phyloP scores from a whole-genome alignment of 2,329 filamentous ascomycete species.

The Acrodontium crateriforme region DNA sequence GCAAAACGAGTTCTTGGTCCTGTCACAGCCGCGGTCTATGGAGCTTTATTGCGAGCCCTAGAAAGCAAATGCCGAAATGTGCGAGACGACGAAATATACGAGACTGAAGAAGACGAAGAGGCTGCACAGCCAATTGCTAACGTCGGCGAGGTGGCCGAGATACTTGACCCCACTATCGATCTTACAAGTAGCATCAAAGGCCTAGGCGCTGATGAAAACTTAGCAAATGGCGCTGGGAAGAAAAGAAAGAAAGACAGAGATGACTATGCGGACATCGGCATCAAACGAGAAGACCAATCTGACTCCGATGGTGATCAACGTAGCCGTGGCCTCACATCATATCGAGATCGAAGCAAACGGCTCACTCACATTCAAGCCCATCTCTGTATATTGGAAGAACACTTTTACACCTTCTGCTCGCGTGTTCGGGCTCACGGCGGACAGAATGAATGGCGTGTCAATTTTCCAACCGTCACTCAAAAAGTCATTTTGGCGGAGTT shows the following conservation, averaged over 20 bases:
- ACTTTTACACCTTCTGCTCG: slow-evolving; percentile 53
- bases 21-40: slow-evolving; percentile 66
- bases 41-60: slow-evolving; percentile 54
- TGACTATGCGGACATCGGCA: slow-evolving; percentile 15
- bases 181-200: slow-evolving; percentile 19
- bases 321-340: slow-evolving; percentile 13
- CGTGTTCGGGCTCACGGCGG: slow-evolving; percentile 49
- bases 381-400: slow-evolving; percentile 56
- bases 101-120: slow-evolving; percentile 17
- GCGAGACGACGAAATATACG: slow-evolving; percentile 37
- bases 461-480: slow-evolving; percentile 61
- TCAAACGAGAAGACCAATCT: slow-evolving; percentile 14
- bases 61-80: slow-evolving; percentile 57
- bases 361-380: slow-evolving; percentile 55
- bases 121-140: slow-evolving; percentile 23
- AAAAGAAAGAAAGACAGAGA: slow-evolving; percentile 15
- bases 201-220: slow-evolving; percentile 7
- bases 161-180: slow-evolving; percentile 27
- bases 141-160: slow-evolving; percentile 27
- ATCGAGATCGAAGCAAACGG: slow-evolving; percentile 26
- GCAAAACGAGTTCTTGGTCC: slow-evolving; percentile 57
- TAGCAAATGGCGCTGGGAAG: slow-evolving; percentile 13
- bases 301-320: slow-evolving; percentile 15
- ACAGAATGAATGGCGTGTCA: slow-evolving; percentile 65
- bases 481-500: slow-evolving; percentile 64